Percentiles rank a stretch among this genome's conserved stretches.
phyloP scores from a whole-genome alignment of 306 rosid species.

The Dryas drummondii region DNA sequence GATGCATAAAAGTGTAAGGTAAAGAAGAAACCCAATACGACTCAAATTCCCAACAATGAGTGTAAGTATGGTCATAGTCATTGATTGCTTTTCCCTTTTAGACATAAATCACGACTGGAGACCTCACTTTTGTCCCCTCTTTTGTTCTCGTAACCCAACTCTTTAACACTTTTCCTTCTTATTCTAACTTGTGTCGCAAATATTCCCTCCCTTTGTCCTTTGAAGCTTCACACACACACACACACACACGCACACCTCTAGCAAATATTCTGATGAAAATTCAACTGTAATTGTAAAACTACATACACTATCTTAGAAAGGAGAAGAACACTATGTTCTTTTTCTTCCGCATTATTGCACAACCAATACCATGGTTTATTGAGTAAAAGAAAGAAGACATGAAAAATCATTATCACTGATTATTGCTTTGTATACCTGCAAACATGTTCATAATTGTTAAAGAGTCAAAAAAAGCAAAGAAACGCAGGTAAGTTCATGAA shows the following conservation, averaged over 20 bases:
- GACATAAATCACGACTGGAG: constrained; percentile 25
- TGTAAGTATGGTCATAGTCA: constrained; percentile 14
- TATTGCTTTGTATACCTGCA: too few species aligned
- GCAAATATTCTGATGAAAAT: too few species aligned
- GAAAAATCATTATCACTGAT: too few species aligned
- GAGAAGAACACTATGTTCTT: too few species aligned
- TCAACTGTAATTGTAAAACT: neutral
- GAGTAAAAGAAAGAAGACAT: too few species aligned
- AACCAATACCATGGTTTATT: too few species aligned
- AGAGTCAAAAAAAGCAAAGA: too few species aligned
- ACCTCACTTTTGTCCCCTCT: constrained; percentile 37
- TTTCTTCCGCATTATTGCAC: too few species aligned
- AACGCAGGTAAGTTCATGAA: too few species aligned
- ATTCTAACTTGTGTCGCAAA: constrained; percentile 35
- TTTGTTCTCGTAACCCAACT: constrained; percentile 21
- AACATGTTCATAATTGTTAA: too few species aligned
- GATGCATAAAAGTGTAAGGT: neutral
- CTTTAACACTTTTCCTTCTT: constrained; percentile 22
- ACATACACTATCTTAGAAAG: too few species aligned
- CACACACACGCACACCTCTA: neutral
- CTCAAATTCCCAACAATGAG: constrained; percentile 24
- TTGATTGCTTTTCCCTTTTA: constrained; percentile 13
- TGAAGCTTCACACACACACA: neutral
- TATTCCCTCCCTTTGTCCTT: constrained; percentile 27
- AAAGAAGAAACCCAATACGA: constrained; percentile 9